Evolutionary conservation across 148 eudicot species (phyloP), one percentile per base, ranked within the genome.

Genomic region (Pouteria glomerata): DNA sequence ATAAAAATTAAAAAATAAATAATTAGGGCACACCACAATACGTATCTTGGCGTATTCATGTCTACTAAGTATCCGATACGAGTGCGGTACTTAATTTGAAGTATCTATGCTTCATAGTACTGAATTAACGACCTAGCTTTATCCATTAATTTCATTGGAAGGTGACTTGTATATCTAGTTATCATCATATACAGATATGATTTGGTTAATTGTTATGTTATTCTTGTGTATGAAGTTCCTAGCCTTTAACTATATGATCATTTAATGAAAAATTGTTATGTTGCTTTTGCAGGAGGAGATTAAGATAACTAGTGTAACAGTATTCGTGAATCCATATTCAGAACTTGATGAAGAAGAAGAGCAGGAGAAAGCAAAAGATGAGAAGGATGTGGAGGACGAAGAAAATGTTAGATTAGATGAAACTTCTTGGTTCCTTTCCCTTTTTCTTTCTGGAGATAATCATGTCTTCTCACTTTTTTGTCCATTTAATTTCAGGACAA

Each of bases 321-420:
- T 89, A 24, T 95, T 85, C 72, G 90, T 91, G 74, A 91, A 95
- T 73, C 98, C 98, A 29, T 95, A 95, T 66, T 66, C 88, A 8
- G 97, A 95, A 74, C 85, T 83, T 35, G 98, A 91, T 69, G 97
- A 88, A 76, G 93, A 92, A 52, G 91, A 88, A 42, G 92, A 83
- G 74, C 78, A 86, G 44, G 84, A 83, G 78, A 83, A 91, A 80
- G 39, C 72, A 30, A 82, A 87, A 67, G 92, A 86, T 48, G 83
- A 79, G 31, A 81, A 82, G 67, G 85, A 78, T 34, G 73, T 70
- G 0, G 87, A 82, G 44, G 89, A 91, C 65, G 96, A 89, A 77
- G 96, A 91, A 56, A 89, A 82, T 79, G 98, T 95, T 35, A 75
- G 93, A 81, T 70, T 35, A 53, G 29, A 19, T 27, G 27, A 23